These are phyloP conservation scores for Xylaria polymorpha DNA, from an alignment of 2,329 filamentous ascomycete species.

Conservation along the genomic window DNA sequence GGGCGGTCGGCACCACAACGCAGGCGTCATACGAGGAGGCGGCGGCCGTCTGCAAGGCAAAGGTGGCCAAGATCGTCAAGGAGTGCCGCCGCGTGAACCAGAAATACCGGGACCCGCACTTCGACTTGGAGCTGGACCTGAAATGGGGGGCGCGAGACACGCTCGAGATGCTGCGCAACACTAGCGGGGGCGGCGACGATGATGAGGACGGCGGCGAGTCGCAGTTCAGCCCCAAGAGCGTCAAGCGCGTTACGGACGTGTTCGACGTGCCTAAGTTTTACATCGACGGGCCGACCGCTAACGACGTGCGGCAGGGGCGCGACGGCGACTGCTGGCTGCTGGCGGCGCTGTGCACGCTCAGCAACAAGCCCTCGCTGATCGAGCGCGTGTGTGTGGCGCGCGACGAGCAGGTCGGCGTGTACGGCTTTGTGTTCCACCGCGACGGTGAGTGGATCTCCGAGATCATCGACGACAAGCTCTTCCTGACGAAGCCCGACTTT, in stretches of 20 bases:
- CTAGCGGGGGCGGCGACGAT: slow-evolving; percentile 20
- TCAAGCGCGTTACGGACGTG: slow-evolving; percentile 79
- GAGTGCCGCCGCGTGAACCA: slow-evolving; percentile 82
- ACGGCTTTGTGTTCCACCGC: slow-evolving; percentile 86
- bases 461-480: slow-evolving; percentile 69
- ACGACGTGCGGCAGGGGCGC: slow-evolving; percentile 81
- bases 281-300: slow-evolving; percentile 79
- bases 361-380: slow-evolving; percentile 77
- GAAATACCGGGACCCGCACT: slow-evolving; percentile 88
- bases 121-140: slow-evolving; percentile 83
- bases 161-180: slow-evolving; percentile 59
- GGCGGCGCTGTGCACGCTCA: slow-evolving; percentile 80
- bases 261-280: slow-evolving; percentile 83
- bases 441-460: slow-evolving; percentile 78
- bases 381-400: slow-evolving; percentile 78
- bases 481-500: slow-evolving; percentile 68
- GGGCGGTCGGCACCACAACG: slow-evolving; percentile 64
- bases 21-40: slow-evolving; percentile 79
- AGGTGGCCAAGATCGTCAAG: slow-evolving; percentile 69
- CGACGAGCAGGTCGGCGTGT: slow-evolving; percentile 80
- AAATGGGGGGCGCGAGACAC: slow-evolving; percentile 67
- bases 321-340: slow-evolving; percentile 90
- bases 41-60: slow-evolving; percentile 73
- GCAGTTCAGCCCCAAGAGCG: slow-evolving; percentile 59
- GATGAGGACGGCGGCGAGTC: slow-evolving; percentile 16